Evolutionary conservation across 2,329 filamentous ascomycete species (phyloP).

Genomic region (Beauveria pseudobassiana): DNA sequence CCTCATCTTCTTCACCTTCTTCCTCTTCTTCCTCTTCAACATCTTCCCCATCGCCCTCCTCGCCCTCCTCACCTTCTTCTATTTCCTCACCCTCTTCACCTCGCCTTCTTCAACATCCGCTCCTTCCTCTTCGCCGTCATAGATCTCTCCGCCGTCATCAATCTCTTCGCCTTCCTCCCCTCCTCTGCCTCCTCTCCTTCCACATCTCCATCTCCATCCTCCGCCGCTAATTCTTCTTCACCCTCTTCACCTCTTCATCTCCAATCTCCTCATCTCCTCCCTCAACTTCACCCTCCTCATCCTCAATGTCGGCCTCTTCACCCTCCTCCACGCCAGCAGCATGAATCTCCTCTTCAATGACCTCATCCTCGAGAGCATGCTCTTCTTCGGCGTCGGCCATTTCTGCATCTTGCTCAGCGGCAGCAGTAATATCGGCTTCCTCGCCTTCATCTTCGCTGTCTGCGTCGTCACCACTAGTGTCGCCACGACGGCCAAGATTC

Average conservation of each 20-base stretch:
- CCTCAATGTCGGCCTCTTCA: slow-evolving; percentile 11
- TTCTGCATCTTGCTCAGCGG: not conserved
- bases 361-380: not conserved
- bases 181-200: slow-evolving; percentile 20
- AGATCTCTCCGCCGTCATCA: slow-evolving; percentile 14
- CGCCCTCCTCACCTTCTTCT: slow-evolving; percentile 13
- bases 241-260: slow-evolving; percentile 13
- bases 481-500: slow-evolving; percentile 5
- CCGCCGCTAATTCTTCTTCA: slow-evolving; percentile 14
- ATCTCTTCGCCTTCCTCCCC: slow-evolving; percentile 20
- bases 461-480: slow-evolving; percentile 26
- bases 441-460: slow-evolving; percentile 30
- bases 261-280: slow-evolving; percentile 16
- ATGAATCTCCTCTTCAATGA: slow-evolving; percentile 19
- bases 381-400: slow-evolving; percentile 12
- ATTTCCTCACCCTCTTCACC: slow-evolving; percentile 7
- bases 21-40: slow-evolving; percentile 18
- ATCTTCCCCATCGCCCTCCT: slow-evolving; percentile 17
- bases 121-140: slow-evolving; percentile 13
- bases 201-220: slow-evolving; percentile 16
- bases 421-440: slow-evolving; percentile 12
- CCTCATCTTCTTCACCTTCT: slow-evolving; percentile 14
- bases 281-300: slow-evolving; percentile 12
- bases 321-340: slow-evolving; percentile 20
- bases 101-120: slow-evolving; percentile 13